phyloP scores from a whole-genome alignment of 306 rosid genomes.

The Pterocarpus macrocarpus region DNA sequence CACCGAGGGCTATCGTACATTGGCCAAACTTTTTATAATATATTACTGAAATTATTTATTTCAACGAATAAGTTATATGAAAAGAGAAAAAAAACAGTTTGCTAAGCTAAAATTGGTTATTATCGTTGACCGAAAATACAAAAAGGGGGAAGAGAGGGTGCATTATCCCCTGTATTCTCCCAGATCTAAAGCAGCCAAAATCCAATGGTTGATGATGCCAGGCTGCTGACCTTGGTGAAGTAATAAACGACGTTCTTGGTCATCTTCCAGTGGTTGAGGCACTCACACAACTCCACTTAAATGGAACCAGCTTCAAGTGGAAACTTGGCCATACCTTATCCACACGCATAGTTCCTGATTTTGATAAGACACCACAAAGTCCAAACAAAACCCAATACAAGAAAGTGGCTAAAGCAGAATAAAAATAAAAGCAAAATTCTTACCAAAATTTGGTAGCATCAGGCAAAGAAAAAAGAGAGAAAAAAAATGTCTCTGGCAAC shows the following conservation, averaged over 20 bases:
- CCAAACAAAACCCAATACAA: constrained; percentile 50
- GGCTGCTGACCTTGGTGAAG: not conserved
- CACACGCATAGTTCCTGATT: constrained; percentile 60
- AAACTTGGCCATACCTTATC: constrained; percentile 74
- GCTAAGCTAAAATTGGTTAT: not conserved
- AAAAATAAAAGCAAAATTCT: not conserved
- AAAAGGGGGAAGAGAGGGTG: not conserved
- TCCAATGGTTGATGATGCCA: constrained; percentile 16
- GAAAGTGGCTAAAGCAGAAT: constrained; percentile 36
- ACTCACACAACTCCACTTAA: constrained; percentile 7
- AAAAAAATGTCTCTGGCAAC: constrained; percentile 78
- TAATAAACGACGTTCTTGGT: constrained; percentile 30
- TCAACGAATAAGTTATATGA: not conserved
- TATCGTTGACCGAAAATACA: not conserved
- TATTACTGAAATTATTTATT: not conserved
- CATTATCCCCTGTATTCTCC: not conserved
- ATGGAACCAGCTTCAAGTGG: constrained; percentile 37
- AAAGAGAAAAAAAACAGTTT: not conserved
- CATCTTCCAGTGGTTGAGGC: constrained; percentile 31
- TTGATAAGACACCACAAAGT: constrained; percentile 57
- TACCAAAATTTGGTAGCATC: not conserved
- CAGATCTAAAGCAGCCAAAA: constrained; percentile 11
- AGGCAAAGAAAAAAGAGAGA: constrained; percentile 51
- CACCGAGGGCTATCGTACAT: too few species aligned
- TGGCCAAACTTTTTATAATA: not conserved